These are phyloP conservation scores for Lumnitzera racemosa DNA, from an alignment of 345 rosid genomes.

Conservation along the genomic window DNA sequence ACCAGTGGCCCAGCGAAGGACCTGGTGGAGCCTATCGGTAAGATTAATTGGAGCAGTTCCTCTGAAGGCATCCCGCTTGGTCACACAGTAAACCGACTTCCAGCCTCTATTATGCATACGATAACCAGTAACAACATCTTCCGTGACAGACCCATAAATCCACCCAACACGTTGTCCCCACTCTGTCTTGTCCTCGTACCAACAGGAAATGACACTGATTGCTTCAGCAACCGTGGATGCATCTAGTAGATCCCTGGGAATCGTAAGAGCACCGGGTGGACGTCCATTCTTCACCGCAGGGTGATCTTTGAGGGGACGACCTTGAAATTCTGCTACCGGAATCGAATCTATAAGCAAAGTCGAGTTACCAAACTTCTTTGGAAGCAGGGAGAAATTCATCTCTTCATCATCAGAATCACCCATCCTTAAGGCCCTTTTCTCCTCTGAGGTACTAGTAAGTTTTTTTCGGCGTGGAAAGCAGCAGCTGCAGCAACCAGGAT, in stretches of 20 bases:
- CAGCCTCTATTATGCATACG: conserved; percentile 98
- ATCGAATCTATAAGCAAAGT: conserved; percentile 77
- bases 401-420: conserved; percentile 87
- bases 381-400: conserved; percentile 61
- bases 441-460: conserved; percentile 50
- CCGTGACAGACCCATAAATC: conserved; percentile 99
- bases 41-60: conserved; percentile 97
- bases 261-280: conserved; percentile 88
- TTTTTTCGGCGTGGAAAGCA: conserved; percentile 56
- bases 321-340: conserved; percentile 91
- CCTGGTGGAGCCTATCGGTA: conserved; percentile 97
- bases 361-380: conserved; percentile 87
- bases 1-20: conserved; percentile 97
- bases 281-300: conserved; percentile 92
- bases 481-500: conserved; percentile 61
- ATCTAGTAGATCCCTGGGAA: conserved; percentile 86
- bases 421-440: conserved; percentile 73
- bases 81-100: conserved; percentile 96
- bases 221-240: conserved; percentile 97
- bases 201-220: conserved; percentile 92
- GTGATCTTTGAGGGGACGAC: conserved; percentile 97
- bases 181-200: conserved; percentile 98
- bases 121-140: conserved; percentile 97
- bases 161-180: conserved; percentile 98
- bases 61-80: conserved; percentile 92